phyloP scores from a whole-genome alignment of 306 rosid species.

The Senna siamea region DNA sequence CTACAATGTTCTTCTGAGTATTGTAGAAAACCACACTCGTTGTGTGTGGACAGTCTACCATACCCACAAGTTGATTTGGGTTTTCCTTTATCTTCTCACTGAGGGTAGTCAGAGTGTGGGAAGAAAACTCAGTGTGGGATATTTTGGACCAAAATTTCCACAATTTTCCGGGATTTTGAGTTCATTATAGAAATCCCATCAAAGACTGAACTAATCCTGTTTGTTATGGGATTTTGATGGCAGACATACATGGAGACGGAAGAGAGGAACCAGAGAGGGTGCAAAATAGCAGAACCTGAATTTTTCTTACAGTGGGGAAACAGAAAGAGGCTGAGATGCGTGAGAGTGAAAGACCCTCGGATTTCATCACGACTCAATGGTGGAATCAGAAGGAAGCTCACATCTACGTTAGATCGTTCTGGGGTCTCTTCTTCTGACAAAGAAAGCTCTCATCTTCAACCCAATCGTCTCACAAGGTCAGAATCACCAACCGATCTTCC shows the following conservation, averaged over 20 bases:
- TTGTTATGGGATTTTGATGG: slow-evolving; percentile 6
- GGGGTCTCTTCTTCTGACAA: slow-evolving; percentile 51
- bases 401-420: slow-evolving; percentile 52
- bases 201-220: neutral
- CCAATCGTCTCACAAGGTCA: slow-evolving; percentile 72
- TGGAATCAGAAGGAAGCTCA: slow-evolving; percentile 58
- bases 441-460: slow-evolving; percentile 53
- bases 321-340: slow-evolving; percentile 66
- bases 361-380: slow-evolving; percentile 63
- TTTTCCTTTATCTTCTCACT: neutral
- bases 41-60: slow-evolving; percentile 12
- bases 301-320: slow-evolving; percentile 86
- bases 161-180: neutral
- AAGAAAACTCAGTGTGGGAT: too few species aligned
- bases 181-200: slow-evolving; percentile 29
- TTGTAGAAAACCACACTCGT: neutral
- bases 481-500: too few species aligned
- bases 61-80: slow-evolving; percentile 3
- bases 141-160: too few species aligned
- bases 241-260: slow-evolving; percentile 63
- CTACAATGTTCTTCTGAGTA: neutral
- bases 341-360: slow-evolving; percentile 75
- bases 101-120: neutral
- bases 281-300: slow-evolving; percentile 59
- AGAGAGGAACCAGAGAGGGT: slow-evolving; percentile 63